These are phyloP conservation scores for Aechmea fasciata DNA, from an alignment of 176 grass and related monocot genomes.

Conservation along the genomic window DNA sequence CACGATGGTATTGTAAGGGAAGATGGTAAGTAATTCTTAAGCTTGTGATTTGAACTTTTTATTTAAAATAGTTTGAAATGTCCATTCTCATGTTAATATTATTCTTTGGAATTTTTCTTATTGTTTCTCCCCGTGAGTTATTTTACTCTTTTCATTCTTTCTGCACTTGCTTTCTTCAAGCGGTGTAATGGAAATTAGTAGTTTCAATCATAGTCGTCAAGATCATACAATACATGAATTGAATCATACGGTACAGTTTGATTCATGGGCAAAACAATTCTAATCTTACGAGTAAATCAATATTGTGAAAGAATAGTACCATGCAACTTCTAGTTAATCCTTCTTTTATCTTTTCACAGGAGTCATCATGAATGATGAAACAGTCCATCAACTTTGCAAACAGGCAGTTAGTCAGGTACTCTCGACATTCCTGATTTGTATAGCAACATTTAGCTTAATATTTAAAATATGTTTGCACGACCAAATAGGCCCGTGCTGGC, in stretches of 20 bases:
- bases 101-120: background rate
- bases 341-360: slow-evolving; percentile 26
- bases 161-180: too few species aligned
- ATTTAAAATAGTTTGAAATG: too few species aligned
- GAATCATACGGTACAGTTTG: too few species aligned
- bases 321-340: background rate
- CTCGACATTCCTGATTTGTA: slow-evolving; percentile 2
- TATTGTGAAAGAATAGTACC: background rate
- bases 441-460: slow-evolving; percentile 3
- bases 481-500: slow-evolving; percentile 75
- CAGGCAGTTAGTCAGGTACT: slow-evolving; percentile 93
- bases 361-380: slow-evolving; percentile 97
- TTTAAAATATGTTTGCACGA: background rate
- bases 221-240: too few species aligned
- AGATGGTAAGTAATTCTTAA: slow-evolving; percentile 60
- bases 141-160: too few species aligned
- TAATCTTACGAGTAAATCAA: too few species aligned
- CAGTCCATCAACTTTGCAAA: slow-evolving; percentile 92
- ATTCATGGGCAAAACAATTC: too few species aligned
- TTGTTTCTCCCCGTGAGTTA: too few species aligned
- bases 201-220: too few species aligned
- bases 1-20: slow-evolving; percentile 96
- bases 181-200: too few species aligned
- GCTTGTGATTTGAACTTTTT: background rate
- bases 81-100: background rate